Base-by-base conservation (phyloP, 2,329 filamentous ascomycete species). In the Fonsecaea monophora region DNA sequence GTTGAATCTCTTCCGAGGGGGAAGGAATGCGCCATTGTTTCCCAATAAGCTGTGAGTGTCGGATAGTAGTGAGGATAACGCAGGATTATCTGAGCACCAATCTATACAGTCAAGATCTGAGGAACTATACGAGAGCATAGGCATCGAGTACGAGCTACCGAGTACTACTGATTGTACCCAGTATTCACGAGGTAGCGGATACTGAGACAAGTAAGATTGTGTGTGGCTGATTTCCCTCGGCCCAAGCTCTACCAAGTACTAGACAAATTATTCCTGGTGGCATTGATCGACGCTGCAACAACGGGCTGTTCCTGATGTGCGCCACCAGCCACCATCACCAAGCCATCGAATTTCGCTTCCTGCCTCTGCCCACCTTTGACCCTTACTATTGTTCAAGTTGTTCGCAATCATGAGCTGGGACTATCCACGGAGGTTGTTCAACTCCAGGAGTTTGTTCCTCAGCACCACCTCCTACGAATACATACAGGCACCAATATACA, bases 1-100 rank as follows among this genome's bases (percentile, higher is more conserved):
- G 82, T 73, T 84, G 74, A 77, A 79, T 10, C 69, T 83, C 71
- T 84, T 84, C 65, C 73, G 81, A 45, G 79, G 81, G 25, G 82
- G 82, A 2, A 75, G 82, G 56, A 67, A 69, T 25, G 73, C 71
- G 12, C 73, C 72, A 15, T 54, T 73, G 64, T 73, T 73, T 69
- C 72, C 73, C n/a, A 74, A 73, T 53, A 73, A 73, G 60, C 61
- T 75, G 67, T 73, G 62, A 50, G n/a, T 37, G 18, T 18, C 6
- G 30, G 30, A 32, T 32, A 32, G 30, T 5, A 32, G 30, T 32
- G 30, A 32, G 30, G 6, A 32, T 6, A 32, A 32, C 4, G 6
- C 30, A 32, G 30, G 30, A 32, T 32, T 1, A 32, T 4, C 30
- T 32, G 30, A 32, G 30, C 30, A 5, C 6, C 30, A 5, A 32